Evolutionary conservation across 176 grass and related monocot species (phyloP).

Genomic region (Musa schizocarpa): DNA sequence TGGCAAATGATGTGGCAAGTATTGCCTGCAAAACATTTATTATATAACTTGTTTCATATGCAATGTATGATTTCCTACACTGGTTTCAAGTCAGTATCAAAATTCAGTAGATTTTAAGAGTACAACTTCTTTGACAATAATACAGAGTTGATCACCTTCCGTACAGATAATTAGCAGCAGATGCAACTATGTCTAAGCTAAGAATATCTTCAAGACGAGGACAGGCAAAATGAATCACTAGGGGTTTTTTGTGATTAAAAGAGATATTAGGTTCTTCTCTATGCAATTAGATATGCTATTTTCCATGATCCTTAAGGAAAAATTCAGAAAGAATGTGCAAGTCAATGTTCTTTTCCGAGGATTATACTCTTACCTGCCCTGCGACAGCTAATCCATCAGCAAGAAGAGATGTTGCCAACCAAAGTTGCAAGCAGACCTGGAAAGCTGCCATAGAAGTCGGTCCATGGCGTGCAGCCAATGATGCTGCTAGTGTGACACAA

Average conservation of each 20-base stretch:
- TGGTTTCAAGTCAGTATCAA: not conserved
- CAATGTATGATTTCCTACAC: not conserved
- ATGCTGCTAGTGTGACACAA: constrained; percentile 86
- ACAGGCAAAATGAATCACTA: no score
- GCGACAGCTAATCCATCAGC: constrained; percentile 89
- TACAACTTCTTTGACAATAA: not conserved
- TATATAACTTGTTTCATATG: not conserved
- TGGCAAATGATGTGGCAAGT: constrained; percentile 77
- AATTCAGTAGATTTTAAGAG: not conserved
- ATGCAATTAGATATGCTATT: no score
- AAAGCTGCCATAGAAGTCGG: constrained; percentile 78
- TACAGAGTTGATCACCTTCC: not conserved
- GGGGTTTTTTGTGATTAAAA: no score
- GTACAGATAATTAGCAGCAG: not conserved
- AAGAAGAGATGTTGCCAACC: constrained; percentile 88
- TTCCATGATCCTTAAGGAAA: no score
- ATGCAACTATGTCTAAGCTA: not conserved
- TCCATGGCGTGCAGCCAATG: constrained; percentile 71
- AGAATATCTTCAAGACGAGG: no score
- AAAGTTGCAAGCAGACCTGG: constrained; percentile 91
- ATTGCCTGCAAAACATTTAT: constrained; percentile 50
- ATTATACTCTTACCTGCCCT: constrained; percentile 52
- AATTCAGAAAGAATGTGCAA: not conserved
- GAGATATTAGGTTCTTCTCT: no score
- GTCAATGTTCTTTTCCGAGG: not conserved